Evolutionary conservation across 148 eudicot species (phyloP).

Genomic region (Bassia scoparia): DNA sequence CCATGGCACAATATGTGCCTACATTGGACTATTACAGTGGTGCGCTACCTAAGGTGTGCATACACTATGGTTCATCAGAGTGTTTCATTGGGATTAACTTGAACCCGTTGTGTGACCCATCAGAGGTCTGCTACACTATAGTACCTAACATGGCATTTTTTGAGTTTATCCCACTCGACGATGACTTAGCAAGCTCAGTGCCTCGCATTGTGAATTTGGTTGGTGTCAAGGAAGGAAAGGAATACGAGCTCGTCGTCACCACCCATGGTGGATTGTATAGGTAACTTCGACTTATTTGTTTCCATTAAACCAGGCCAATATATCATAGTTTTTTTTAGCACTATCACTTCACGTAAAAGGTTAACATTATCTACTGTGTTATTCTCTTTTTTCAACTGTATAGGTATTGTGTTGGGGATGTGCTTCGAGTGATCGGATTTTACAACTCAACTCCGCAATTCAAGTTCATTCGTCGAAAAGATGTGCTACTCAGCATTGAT

Average conservation of each 20-base stretch:
- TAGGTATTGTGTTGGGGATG: constrained; percentile 76
- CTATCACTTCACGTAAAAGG: too few relatives aligned
- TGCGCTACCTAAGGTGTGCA: constrained; percentile 54
- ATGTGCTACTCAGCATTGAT: constrained; percentile 62
- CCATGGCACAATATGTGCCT: constrained; percentile 75
- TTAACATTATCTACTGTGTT: too few relatives aligned
- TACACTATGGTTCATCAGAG: constrained; percentile 66
- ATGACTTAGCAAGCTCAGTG: constrained; percentile 22
- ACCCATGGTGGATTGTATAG: constrained; percentile 66
- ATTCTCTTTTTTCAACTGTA: too few relatives aligned
- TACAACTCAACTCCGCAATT: constrained; percentile 79
- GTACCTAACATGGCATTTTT: constrained; percentile 84
- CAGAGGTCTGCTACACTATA: constrained; percentile 69
- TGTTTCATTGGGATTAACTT: constrained; percentile 74
- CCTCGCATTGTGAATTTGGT: constrained; percentile 52
- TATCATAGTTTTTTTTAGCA: too few relatives aligned
- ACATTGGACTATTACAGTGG: constrained; percentile 70
- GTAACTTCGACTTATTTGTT: too few relatives aligned
- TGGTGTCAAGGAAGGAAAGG: constrained; percentile 54
- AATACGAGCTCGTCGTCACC: constrained; percentile 73
- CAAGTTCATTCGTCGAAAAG: constrained; percentile 60
- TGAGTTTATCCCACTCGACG: constrained; percentile 69
- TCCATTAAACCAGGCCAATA: too few relatives aligned
- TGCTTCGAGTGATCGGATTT: constrained; percentile 62
- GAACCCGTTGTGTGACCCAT: constrained; percentile 56